Evolutionary conservation across 306 rosid genomes (phyloP), one percentile per base, ranked within the genome.

Genomic region (Ammopiptanthus mongolicus): DNA sequence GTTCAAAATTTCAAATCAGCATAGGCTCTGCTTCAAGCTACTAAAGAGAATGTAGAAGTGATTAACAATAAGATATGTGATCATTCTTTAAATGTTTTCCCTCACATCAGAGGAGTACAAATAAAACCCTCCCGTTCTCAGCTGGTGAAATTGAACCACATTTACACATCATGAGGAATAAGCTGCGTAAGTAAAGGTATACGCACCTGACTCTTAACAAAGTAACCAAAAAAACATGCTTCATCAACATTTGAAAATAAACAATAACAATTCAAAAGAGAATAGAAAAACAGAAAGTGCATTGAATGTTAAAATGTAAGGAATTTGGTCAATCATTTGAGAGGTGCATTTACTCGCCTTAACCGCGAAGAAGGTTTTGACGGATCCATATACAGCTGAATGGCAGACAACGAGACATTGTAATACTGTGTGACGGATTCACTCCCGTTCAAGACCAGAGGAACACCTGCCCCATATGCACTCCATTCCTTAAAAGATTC

Each of bases 401-500:
- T 91, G 69, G 88, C 98, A 53, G 98, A 93, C 88, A 93, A 87
- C 71, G 87, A 91, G 5, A 91, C 97, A 62, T 89, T 95, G 53
- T 89, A 93, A 81, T 91, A 93, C 87, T 93, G 98, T 15, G 87
- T 80, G 17, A 93, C 98, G 5, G 97, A 90, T 79, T 91, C 91
- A 69, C 80, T 85, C 58, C 97, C 97, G 81, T 88, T 83, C 82
- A 93, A 82, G 79, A 91, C 59, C 55, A 91, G 83, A 31, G 98
- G 97, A 17, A 91, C 97, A 60, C 96, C 98, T 0, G 90, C 91
- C 21, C 98, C 98, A 52, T 87, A 93, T 5, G 93, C 97, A 61
- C 98, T 93, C 97, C 97, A 91, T 68, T 93, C 98, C 80, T 85
- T 87, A 69, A 85, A 93, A 6, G 97, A 89, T 19, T 89, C 97